These are phyloP conservation scores for Apiospora aurea DNA, from an alignment of 2,329 filamentous ascomycete species.

Conservation along the genomic window DNA sequence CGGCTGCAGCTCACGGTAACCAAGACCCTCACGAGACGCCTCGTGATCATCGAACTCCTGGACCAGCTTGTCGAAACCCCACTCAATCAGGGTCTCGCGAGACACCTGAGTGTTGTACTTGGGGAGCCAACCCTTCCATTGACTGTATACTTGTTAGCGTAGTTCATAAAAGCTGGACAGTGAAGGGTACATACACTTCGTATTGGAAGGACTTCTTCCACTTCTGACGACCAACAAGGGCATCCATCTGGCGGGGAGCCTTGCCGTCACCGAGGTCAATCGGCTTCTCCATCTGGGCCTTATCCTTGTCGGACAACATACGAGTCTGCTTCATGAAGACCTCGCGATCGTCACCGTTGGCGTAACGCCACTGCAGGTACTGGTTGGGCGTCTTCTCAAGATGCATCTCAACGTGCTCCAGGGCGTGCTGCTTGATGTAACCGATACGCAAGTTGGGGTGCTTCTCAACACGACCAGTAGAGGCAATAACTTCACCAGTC, in stretches of 20 bases:
- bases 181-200: slow-evolving; percentile 72
- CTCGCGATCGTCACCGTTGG: slow-evolving; percentile 95
- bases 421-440: slow-evolving; percentile 98
- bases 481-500: slow-evolving; percentile 89
- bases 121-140: slow-evolving; percentile 88
- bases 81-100: slow-evolving; percentile 85
- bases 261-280: slow-evolving; percentile 87
- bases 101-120: slow-evolving; percentile 95
- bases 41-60: slow-evolving; percentile 99
- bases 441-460: slow-evolving; percentile 98
- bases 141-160: slow-evolving; percentile 54
- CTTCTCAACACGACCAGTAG: slow-evolving; percentile 89
- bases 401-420: slow-evolving; percentile 99
- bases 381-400: slow-evolving; percentile 99
- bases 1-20: slow-evolving; percentile 91
- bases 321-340: slow-evolving; percentile 98
- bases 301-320: slow-evolving; percentile 83
- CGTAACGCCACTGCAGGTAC: slow-evolving; percentile 98
- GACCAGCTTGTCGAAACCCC: slow-evolving; percentile 90
- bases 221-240: slow-evolving; percentile 95
- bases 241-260: slow-evolving; percentile 79
- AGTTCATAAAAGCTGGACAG: neutral
- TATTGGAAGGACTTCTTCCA: slow-evolving; percentile 99
- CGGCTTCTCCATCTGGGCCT: slow-evolving; percentile 88
- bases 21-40: slow-evolving; percentile 96